Evolutionary conservation across 495 filamentous ascomycete genomes (phyloP).

Genomic region (Aspergillus sparsus): DNA sequence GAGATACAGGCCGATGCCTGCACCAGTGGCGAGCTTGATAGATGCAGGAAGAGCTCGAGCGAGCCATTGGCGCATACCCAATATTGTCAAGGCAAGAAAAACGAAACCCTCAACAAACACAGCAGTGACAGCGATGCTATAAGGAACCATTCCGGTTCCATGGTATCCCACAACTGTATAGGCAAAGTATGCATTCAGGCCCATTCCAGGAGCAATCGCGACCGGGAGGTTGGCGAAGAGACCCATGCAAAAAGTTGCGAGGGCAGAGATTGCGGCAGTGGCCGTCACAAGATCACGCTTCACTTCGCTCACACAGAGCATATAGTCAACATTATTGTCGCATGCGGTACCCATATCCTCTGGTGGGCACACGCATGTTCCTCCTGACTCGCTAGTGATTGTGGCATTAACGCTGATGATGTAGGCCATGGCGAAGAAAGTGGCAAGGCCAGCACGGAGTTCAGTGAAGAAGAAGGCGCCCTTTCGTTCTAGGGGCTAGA

Average conservation of each 20-base stretch:
- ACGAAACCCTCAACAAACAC: constrained; percentile 83
- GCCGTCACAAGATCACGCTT: constrained; percentile 77
- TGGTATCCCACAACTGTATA: constrained; percentile 79
- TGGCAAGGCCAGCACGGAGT: constrained; percentile 73
- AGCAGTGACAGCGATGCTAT: constrained; percentile 69
- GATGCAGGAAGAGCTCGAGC: constrained; percentile 73
- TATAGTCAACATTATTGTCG: constrained; percentile 57
- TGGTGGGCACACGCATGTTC: constrained; percentile 70
- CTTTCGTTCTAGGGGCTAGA: constrained; percentile 63
- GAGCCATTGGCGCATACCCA: constrained; percentile 81
- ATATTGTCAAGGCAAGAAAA: constrained; percentile 65
- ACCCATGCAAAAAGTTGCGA: constrained; percentile 74
- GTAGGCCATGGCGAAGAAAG: constrained; percentile 89
- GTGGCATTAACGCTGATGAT: constrained; percentile 74
- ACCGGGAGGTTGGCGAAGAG: constrained; percentile 72
- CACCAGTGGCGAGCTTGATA: constrained; percentile 81
- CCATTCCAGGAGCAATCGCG: constrained; percentile 79
- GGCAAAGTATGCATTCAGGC: constrained; percentile 80
- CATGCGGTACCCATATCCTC: constrained; percentile 53
- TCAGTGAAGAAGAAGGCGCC: constrained; percentile 78
- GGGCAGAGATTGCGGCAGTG: constrained; percentile 73
- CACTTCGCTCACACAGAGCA: constrained; percentile 63
- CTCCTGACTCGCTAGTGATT: constrained; percentile 65
- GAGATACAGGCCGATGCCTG: constrained; percentile 78
- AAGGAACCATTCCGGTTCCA: constrained; percentile 66